phyloP scores from a whole-genome alignment of 371 early-diverging fungal genomes.

The Fennellomyces sp. region DNA sequence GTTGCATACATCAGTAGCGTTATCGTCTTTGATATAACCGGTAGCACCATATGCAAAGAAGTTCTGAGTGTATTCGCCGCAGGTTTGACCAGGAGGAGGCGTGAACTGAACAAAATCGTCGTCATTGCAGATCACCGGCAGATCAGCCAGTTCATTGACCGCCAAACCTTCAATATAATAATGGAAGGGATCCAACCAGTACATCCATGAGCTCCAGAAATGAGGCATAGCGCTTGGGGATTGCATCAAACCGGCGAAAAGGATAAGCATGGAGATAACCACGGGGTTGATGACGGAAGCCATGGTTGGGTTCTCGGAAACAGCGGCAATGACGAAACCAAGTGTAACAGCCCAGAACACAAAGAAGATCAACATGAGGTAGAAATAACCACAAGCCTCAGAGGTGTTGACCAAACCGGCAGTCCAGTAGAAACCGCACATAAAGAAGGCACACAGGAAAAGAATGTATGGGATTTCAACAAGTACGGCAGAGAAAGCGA shows the following conservation, averaged over 20 bases:
- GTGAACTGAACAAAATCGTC: slow-evolving; percentile 49
- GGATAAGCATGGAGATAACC: slow-evolving; percentile 52
- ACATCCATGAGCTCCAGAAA: slow-evolving; percentile 77
- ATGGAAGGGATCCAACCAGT: slow-evolving; percentile 64
- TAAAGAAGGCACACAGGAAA: slow-evolving; percentile 45
- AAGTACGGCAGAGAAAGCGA: slow-evolving; percentile 49
- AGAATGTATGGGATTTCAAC: slow-evolving; percentile 59
- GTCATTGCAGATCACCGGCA: slow-evolving; percentile 45
- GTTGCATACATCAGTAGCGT: slow-evolving; percentile 46
- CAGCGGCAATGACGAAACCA: slow-evolving; percentile 63
- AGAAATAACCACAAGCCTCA: slow-evolving; percentile 56
- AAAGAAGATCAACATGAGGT: slow-evolving; percentile 56
- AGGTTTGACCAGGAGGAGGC: slow-evolving; percentile 60
- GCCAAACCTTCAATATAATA: slow-evolving; percentile 71
- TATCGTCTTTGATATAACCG: slow-evolving; percentile 57
- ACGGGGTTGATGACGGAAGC: slow-evolving; percentile 69
- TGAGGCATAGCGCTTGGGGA: slow-evolving; percentile 58
- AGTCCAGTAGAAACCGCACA: slow-evolving; percentile 68
- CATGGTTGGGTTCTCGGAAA: slow-evolving; percentile 34
- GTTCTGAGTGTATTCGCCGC: slow-evolving; percentile 50
- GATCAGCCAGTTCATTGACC: slow-evolving; percentile 58
- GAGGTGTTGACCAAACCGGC: slow-evolving; percentile 54
- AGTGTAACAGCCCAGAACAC: slow-evolving; percentile 67
- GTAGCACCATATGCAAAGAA: slow-evolving; percentile 41
- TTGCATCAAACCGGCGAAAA: slow-evolving; percentile 72